Conservation (phyloP, 2,329 filamentous ascomycete species). For the Aureobasidium sp. region DNA sequence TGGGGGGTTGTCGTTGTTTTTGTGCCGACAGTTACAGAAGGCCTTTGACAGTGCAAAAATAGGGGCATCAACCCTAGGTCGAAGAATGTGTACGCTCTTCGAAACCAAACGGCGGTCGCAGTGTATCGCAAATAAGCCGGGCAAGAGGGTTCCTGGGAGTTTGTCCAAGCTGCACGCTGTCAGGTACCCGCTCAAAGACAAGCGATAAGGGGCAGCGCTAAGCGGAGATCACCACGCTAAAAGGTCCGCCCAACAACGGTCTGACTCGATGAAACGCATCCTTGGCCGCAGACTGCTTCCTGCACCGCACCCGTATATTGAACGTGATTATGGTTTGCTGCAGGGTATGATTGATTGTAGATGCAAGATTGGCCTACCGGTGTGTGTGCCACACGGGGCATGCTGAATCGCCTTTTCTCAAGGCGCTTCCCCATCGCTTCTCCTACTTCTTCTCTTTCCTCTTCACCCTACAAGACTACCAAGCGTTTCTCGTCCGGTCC, state of each 20-base stretch:
- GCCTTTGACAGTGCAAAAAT: background rate
- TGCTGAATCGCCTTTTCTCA: constrained; percentile 7
- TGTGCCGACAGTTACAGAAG: background rate
- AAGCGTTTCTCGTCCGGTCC: constrained; percentile 19
- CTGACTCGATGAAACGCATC: constrained; percentile 15
- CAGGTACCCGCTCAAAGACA: constrained; percentile 14
- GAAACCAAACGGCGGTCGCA: constrained; percentile 12
- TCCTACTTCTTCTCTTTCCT: constrained; percentile 20
- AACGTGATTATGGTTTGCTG: constrained; percentile 10
- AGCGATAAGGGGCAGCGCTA: constrained; percentile 14
- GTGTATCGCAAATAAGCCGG: constrained; percentile 8
- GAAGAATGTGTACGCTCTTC: background rate
- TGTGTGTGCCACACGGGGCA: constrained; percentile 4
- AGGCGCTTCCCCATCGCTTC: background rate
- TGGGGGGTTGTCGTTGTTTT: background rate
- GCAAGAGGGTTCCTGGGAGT: constrained; percentile 1
- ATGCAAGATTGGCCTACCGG: background rate
- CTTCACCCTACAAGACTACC: constrained; percentile 24
- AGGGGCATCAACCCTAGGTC: background rate
- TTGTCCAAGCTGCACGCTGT: constrained; percentile 6
- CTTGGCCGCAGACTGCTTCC: constrained; percentile 12
- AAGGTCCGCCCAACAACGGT: constrained; percentile 9
- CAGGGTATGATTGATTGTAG: constrained; percentile 11
- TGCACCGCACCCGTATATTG: constrained; percentile 10
- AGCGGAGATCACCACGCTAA: constrained; percentile 12